phyloP scores from a whole-genome alignment of 345 rosid species.

The Geranium rotundifolium region DNA sequence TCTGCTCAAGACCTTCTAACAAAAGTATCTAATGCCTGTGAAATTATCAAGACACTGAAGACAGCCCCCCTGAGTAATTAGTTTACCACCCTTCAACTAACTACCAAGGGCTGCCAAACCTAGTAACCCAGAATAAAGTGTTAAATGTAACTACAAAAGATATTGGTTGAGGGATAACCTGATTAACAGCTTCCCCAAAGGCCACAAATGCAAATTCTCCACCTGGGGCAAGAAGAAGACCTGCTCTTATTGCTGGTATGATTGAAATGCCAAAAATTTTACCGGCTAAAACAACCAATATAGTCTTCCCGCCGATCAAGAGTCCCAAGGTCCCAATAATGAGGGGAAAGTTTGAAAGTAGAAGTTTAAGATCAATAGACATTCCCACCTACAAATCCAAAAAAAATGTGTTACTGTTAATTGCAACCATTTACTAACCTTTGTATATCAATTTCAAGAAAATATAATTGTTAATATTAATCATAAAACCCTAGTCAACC shows the following conservation, averaged over 20 bases:
- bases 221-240: slow-evolving; percentile 98
- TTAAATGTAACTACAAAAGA: not conserved
- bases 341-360: slow-evolving; percentile 78
- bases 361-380: slow-evolving; percentile 98
- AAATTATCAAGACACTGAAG: not conserved
- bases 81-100: not conserved
- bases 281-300: slow-evolving; percentile 64
- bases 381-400: slow-evolving; percentile 81
- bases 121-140: not conserved
- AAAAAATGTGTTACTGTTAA: slow-evolving; percentile 3
- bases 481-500: slow-evolving; percentile 8
- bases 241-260: slow-evolving; percentile 76
- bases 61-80: not conserved
- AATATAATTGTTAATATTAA: slow-evolving; percentile 8
- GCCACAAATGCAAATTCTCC: slow-evolving; percentile 99
- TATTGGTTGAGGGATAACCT: slow-evolving; percentile 33
- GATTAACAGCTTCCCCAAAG: slow-evolving; percentile 97
- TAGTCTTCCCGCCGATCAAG: slow-evolving; percentile 77
- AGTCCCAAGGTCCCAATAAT: slow-evolving; percentile 68
- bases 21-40: too few species aligned
- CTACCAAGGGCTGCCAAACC: not conserved
- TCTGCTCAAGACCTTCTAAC: too few species aligned
- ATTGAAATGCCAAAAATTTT: slow-evolving; percentile 72
- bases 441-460: slow-evolving; percentile 8
- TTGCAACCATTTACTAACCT: not conserved